Base-by-base conservation (phyloP, 306 rosid species). In the Pachyrhizus erosus region DNA sequence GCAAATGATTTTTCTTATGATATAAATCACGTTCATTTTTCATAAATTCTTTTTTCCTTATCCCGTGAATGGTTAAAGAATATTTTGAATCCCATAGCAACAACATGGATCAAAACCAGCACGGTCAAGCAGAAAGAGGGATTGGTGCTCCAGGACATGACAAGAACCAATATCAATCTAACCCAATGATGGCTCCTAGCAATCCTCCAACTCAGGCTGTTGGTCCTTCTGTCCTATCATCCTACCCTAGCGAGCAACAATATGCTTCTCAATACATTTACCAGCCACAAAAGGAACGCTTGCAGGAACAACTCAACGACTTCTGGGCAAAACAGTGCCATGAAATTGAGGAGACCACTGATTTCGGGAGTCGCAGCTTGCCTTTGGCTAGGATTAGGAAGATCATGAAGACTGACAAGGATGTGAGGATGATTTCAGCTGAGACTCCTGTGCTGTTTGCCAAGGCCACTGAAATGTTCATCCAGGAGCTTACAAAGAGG, bases 381-480 rank as follows among this genome's bases (percentile, higher is more conserved):
- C 96, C 96, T 14, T 64, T 92, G 77, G 85, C 91, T 17, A 75
- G 97, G 89, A 90, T 92, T n/a, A n/a, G n/a, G n/a, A n/a, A n/a
- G n/a, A n/a, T n/a, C n/a, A n/a, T n/a, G n/a, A n/a, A n/a, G n/a
- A 85, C 86, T 3, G 90, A 90, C 48, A 90, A 86, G 61, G 90
- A 83, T 76, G 97, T 90, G 70, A 82, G 77, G 74, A 86, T 86
- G 91, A 79, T 92, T 73, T 84, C 97, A 5, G 97, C 88, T 0
- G 97, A 88, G 70, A 88, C 91, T 12, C 94, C 31, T 0, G 87
- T 87, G 21, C 48, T 92, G 65, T 84, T 92, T 34, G 89, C 94
- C 14, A 83, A 91, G 89, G 96, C 96, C 7, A 89, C 91, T 55
- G 96, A 91, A 79, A 87, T 91, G 92, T 91, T 91, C 79, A 90